Base-by-base conservation (phyloP, 164 flowering plant genomes). In the Hamamelis virginiana region DNA sequence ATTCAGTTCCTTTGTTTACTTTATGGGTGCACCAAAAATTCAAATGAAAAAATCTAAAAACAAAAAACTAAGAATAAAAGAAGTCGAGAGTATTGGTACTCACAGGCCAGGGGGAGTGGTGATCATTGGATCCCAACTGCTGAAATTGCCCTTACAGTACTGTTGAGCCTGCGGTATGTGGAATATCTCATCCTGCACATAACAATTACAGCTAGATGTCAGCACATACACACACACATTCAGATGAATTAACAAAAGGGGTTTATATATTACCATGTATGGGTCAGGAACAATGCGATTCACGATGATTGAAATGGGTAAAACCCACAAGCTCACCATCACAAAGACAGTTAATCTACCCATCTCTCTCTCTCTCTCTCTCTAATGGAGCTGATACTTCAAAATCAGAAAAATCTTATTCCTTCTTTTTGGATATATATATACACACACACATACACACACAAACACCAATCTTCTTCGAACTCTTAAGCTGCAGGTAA, bases 71-170 rank as follows among this genome's bases (percentile, higher is more conserved):
- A 70, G 67, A 52, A 6, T 28, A 52, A 33, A 58, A n/a, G 14
- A 43, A 11, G 8, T 43, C 41, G 19, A 53, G n/a, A 64, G 19
- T 23, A 23, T 27, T 16, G 65, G 52, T 59, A 71, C 88, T 62
- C 67, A 94, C 98, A 95, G 72, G 72, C 97, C 98, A 81, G 98
- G 97, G 16, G 97, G 98, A 64, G 98, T 92, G 59, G 98, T 95
- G 78, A 95, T 95, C 97, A 91, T 91, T 64, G 98, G 97, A 86
- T 92, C 94, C 98, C 98, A 92, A 41, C 84, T 89, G 66, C 66
- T 84, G 80, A 95, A 95, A 78, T 91, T 83, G 21, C 91, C 95
- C 6, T 76, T 73, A 76, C 98, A 95, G 67, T 91, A 95, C 60
- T 89, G 87, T 55, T 87, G 97, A 65, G 90, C 96, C 72, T 95